Percentiles rank a stretch among this genome's conserved stretches.
Conservation (phyloP, 257 asterid species). For the Prunella vulgaris region DNA sequence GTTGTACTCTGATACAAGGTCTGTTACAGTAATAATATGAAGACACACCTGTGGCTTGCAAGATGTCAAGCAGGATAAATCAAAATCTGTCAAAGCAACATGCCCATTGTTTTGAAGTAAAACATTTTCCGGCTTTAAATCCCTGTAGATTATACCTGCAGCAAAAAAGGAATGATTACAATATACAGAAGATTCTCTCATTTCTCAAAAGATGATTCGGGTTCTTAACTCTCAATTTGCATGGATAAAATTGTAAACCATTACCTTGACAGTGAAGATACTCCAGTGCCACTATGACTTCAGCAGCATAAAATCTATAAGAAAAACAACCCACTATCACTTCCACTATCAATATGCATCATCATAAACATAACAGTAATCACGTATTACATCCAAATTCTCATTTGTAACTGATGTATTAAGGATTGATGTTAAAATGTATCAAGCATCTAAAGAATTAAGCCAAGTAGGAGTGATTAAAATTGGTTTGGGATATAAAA, state of each 20-base stretch:
- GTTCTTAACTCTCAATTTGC: not conserved
- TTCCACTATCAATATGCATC: not conserved
- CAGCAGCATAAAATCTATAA: conserved; percentile 85
- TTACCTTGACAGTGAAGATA: conserved; percentile 99
- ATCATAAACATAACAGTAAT: not conserved
- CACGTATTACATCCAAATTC: not conserved
- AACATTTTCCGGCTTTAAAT: conserved; percentile 92
- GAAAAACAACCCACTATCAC: conserved; percentile 14
- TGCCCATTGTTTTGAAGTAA: conserved; percentile 79
- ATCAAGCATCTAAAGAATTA: not conserved
- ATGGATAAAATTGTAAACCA: not conserved
- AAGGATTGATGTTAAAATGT: not conserved
- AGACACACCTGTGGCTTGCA: conserved; percentile 85
- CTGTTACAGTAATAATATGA: conserved; percentile 5
- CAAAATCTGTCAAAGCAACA: conserved; percentile 87
- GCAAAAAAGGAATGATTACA: conserved; percentile 9
- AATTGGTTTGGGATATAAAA: not conserved
- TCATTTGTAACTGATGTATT: not conserved
- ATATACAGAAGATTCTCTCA: not conserved
- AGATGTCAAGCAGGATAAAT: conserved; percentile 94
- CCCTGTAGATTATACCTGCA: conserved; percentile 96
- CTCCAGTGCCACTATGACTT: conserved; percentile 89
- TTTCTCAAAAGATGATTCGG: not conserved
- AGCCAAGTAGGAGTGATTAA: not conserved
- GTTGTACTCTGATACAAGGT: not conserved